These are phyloP conservation scores for Phytopythium litorale DNA, from an alignment of 352 stramenopile species.

Conservation along the genomic window DNA sequence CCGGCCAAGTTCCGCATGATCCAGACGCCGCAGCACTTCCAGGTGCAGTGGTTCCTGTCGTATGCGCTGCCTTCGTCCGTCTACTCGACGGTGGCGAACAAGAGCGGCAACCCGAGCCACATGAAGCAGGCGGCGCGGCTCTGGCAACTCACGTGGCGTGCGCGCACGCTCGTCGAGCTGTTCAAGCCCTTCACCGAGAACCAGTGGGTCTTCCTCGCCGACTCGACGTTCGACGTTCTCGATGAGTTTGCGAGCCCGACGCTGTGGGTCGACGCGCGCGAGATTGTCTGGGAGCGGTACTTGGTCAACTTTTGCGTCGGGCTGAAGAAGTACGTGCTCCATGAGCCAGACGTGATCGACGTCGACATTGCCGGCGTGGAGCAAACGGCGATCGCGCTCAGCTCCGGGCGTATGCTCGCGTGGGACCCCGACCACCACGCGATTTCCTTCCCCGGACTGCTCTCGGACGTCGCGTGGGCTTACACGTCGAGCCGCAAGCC, in stretches of 20 bases:
- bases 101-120: conserved; percentile 51
- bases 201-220: conserved; percentile 75
- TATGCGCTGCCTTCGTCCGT: conserved; percentile 80
- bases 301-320: conserved; percentile 83
- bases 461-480: conserved; percentile 86
- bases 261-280: conserved; percentile 67
- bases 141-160: conserved; percentile 74
- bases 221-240: conserved; percentile 40
- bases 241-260: conserved; percentile 21
- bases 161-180: conserved; percentile 67
- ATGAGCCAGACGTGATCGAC: conserved; percentile 75
- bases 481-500: conserved; percentile 87
- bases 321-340: conserved; percentile 77
- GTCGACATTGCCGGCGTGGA: conserved; percentile 76
- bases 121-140: conserved; percentile 65
- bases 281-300: conserved; percentile 85
- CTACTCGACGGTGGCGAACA: conserved; percentile 74
- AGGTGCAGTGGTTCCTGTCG: conserved; percentile 78
- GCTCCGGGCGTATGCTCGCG: conserved; percentile 71
- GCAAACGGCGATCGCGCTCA: conserved; percentile 80
- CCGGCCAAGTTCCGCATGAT: conserved; percentile 77
- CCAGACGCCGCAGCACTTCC: conserved; percentile 72
- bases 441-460: conserved; percentile 81
- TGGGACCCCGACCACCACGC: conserved; percentile 88
- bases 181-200: conserved; percentile 89